phyloP scores from a whole-genome alignment of 1,139 yeast species.

The Blastobotrys persicus region DNA sequence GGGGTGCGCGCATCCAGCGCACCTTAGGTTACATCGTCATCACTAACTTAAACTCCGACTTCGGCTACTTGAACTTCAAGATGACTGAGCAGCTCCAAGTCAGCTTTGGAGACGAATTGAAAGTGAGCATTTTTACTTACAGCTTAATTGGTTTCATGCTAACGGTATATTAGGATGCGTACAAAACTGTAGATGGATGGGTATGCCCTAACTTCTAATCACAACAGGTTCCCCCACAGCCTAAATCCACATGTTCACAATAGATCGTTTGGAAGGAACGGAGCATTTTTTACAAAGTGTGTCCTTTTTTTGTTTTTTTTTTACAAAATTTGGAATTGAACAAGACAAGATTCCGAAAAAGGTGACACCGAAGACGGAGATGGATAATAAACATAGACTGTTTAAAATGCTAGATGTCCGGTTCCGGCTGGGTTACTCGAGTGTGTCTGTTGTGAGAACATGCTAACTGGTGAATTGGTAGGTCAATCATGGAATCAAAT shows the following conservation, averaged over 20 bases:
- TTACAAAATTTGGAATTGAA: too few species aligned
- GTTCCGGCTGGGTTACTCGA: too few species aligned
- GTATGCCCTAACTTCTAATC: conserved; percentile 29
- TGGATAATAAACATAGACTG: too few species aligned
- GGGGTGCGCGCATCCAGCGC: neutral
- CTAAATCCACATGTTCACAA: neutral
- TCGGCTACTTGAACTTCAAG: conserved; percentile 6
- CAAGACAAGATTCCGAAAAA: too few species aligned
- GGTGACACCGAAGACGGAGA: too few species aligned
- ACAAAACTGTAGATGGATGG: conserved; percentile 77
- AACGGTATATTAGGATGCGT: conserved; percentile 57
- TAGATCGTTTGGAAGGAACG: too few species aligned
- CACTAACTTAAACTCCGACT: neutral
- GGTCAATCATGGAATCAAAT: conserved; percentile 62
- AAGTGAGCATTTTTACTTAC: conserved; percentile 24
- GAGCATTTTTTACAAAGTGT: too few species aligned
- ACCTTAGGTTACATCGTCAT: neutral
- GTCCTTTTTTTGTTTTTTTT: too few species aligned
- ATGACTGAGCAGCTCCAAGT: conserved; percentile 27
- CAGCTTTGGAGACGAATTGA: conserved; percentile 42
- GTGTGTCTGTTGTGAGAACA: too few species aligned
- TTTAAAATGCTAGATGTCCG: too few species aligned
- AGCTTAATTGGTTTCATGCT: conserved; percentile 11
- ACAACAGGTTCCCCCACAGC: neutral
- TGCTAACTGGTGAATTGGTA: too few species aligned